Evolutionary conservation across 352 stramenopile species (phyloP).

Genomic region (Thraustochytrium striatum): DNA sequence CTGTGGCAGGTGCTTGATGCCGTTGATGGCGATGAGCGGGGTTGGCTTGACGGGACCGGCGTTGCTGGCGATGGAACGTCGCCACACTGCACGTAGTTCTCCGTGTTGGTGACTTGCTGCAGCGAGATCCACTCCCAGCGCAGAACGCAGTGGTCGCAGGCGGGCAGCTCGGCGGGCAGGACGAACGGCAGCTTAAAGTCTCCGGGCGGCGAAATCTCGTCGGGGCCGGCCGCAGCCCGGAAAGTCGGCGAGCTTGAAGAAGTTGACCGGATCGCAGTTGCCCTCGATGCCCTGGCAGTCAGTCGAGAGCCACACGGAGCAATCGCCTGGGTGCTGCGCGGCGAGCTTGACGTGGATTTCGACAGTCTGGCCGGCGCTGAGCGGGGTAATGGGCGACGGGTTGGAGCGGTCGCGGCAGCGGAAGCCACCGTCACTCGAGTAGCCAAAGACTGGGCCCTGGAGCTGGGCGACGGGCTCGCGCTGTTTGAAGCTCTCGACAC

Average conservation of each 20-base stretch:
- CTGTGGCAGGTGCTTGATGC: neutral
- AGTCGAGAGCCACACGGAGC: neutral
- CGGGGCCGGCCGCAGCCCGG: neutral
- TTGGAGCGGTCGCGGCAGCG: neutral
- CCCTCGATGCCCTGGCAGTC: neutral
- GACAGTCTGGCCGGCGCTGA: neutral
- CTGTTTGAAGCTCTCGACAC: neutral
- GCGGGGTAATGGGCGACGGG: neutral
- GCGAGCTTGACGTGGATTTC: neutral
- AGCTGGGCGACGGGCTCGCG: neutral
- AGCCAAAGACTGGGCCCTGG: too few relatives aligned
- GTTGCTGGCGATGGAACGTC: too few relatives aligned
- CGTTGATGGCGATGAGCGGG: neutral
- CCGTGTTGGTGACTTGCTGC: neutral
- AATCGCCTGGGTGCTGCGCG: neutral
- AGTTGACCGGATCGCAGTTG: too few relatives aligned
- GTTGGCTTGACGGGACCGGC: neutral
- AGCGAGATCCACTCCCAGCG: neutral
- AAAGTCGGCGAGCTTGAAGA: neutral
- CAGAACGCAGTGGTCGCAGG: neutral
- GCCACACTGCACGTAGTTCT: neutral
- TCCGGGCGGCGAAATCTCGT: neutral
- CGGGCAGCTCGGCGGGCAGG: neutral
- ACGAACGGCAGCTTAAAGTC: neutral
- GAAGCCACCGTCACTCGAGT: neutral